Base-by-base conservation (phyloP, 2,329 filamentous ascomycete species). In the Bipolaris victoriae region DNA sequence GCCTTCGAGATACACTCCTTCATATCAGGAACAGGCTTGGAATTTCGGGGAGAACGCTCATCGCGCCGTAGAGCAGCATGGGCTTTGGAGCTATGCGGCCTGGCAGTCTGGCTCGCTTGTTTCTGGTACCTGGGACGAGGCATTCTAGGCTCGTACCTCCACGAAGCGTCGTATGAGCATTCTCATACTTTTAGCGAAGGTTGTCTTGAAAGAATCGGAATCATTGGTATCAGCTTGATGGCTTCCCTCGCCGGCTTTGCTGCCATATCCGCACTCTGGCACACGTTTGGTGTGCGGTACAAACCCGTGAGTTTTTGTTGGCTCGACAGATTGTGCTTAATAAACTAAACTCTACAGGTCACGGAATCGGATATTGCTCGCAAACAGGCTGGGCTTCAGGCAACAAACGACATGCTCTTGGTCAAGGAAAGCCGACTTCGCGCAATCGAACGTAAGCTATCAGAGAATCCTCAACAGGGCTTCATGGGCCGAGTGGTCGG, bases 161-260 rank as follows among this genome's bases (percentile, higher is more conserved):
- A 83, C 58, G 73, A 79, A 61, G 71, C 78, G 61, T 70, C 77
- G 53, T 74, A 77, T 49, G 66, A 80, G 55, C 73, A 77, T 44
- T 66, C 77, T 11, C 77, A 81, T 55, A 78, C 76, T 22, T 79
- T 86, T 51, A 82, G 80, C 45, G 83, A 86, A 66, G 83, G 82
- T 31, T 85, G 84, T 66, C 71, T 86, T 44, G 83, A 86, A 63
- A 75, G 92, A 43, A 87, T 96, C 24, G 92, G 91, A 11, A 88
- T 96, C 39, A 91, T 96, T 61, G 92, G 92, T 3, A 92, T 95
- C 54, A 88, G 89, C 46, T 78, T 95, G 51, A 96, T 96, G 91
- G 92, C 91, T 15, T 83, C 93, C 13, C 80, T 96, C n/a, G 91
- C 91, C 6, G 92, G 92, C 0, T 96, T 96, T 68, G 92, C 92